These are phyloP conservation scores for Calendula officinalis DNA, from an alignment of 129 eudicot species.

Conservation along the genomic window DNA sequence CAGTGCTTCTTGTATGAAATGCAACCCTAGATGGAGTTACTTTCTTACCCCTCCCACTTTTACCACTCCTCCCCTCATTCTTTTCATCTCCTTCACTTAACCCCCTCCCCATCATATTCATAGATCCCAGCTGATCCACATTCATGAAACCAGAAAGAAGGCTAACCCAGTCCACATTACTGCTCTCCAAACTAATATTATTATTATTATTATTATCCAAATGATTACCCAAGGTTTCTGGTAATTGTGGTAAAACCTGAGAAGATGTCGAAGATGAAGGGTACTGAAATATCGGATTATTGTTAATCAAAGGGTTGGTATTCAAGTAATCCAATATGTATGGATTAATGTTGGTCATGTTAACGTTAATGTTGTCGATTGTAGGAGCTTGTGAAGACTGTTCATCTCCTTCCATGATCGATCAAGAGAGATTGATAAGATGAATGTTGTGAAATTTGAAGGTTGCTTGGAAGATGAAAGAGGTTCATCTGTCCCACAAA, in stretches of 20 bases:
- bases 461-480: constrained; percentile 44
- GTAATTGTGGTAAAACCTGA: constrained; percentile 27
- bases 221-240: constrained; percentile 10
- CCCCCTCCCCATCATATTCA: constrained; percentile 6
- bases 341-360: constrained; percentile 25
- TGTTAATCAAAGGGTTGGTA: constrained; percentile 23
- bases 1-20: constrained; percentile 84
- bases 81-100: constrained; percentile 22
- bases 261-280: constrained; percentile 27
- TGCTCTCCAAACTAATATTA: constrained; percentile 35
- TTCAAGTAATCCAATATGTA: constrained; percentile 24
- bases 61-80: constrained; percentile 9
- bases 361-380: constrained; percentile 28
- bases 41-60: constrained; percentile 55
- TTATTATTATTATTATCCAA: constrained; percentile 26
- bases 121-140: background rate
- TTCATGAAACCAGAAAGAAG: constrained; percentile 38
- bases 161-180: constrained; percentile 60
- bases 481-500: constrained; percentile 44
- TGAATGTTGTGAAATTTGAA: constrained; percentile 16
- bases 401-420: constrained; percentile 60
- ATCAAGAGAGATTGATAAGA: constrained; percentile 1
- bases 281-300: constrained; percentile 28
- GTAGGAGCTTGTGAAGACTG: constrained; percentile 28
- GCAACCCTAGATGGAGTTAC: constrained; percentile 84